These are phyloP conservation scores for Sclerospora graminicola DNA, from an alignment of 352 stramenopile species.

Conservation along the genomic window DNA sequence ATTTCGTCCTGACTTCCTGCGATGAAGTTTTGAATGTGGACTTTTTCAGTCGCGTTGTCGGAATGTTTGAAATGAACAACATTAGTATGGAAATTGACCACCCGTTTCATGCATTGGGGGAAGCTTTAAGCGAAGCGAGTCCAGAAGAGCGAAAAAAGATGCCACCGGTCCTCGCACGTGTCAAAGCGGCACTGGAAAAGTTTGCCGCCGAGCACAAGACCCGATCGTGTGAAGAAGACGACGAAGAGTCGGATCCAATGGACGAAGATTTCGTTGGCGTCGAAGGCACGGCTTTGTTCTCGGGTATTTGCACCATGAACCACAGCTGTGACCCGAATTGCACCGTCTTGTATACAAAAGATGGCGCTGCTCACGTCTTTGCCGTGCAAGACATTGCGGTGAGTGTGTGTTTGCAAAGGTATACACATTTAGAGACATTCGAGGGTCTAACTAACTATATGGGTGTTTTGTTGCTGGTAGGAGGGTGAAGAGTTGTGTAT, in stretches of 20 bases:
- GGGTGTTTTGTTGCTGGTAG: conserved; percentile 16
- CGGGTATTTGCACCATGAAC: conserved; percentile 93
- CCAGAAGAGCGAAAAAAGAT: conserved; percentile 56
- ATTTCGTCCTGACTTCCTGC: conserved; percentile 37
- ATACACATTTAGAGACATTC: background rate
- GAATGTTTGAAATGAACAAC: conserved; percentile 97
- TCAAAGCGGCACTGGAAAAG: conserved; percentile 57
- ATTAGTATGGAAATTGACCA: conserved; percentile 89
- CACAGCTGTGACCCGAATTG: conserved; percentile 92
- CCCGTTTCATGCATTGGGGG: conserved; percentile 60
- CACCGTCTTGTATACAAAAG: conserved; percentile 82
- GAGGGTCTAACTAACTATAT: conserved; percentile 1
- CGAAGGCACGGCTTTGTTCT: conserved; percentile 91
- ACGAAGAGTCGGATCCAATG: conserved; percentile 31
- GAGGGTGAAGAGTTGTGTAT: conserved; percentile 91
- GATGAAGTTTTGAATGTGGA: conserved; percentile 57
- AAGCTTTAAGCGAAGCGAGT: conserved; percentile 44
- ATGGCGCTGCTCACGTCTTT: conserved; percentile 59
- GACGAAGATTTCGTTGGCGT: conserved; percentile 89
- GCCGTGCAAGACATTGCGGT: conserved; percentile 61
- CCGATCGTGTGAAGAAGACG: conserved; percentile 30
- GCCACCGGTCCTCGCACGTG: conserved; percentile 40
- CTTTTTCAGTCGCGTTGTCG: conserved; percentile 85
- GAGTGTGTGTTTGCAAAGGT: conserved; percentile 5
- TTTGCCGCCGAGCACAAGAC: conserved; percentile 55